Evolutionary conservation across 495 filamentous ascomycete genomes (phyloP), one percentile per base, ranked within the genome.

Genomic region (Zalerion maritima): DNA sequence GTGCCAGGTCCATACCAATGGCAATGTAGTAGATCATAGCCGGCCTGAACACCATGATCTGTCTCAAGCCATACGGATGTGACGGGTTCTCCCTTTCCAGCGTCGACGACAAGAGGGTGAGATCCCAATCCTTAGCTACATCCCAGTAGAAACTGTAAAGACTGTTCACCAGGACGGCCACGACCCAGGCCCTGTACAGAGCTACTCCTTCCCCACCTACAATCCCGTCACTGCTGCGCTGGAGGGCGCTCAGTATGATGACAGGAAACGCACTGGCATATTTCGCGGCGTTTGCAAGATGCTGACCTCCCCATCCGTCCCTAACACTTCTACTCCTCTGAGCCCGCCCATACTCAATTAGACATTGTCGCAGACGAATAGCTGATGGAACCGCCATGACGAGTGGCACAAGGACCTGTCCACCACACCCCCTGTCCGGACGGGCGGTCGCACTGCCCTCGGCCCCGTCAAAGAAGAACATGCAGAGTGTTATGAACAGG

Each of bases 81-180:
- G 77, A 69, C 5, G 58, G 63, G 18, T 66, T 58, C 29, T 55
- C 54, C 18, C 67, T 58, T 19, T 59, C 57, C 14, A 60, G 47
- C 5, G 38, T 35, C 2, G 35, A 30, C 4, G 62, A 51, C 42
- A 96, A 81, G n/a, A 96, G 65, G 0, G 74, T 78, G 22, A 97
- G 62, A 41, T 96, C 89, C 89, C 89, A 97, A 60, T 97, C 89
- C 58, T 81, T 85, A 24, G 82, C 70, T 13, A 96, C 74, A 48
- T 97, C 89, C 89, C 89, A 97, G 62, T 87, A 97, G 64, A 94
- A 94, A 19, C 81, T 85, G 55, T 94, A 97, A 33, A 75, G 58
- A 7, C 78, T 82, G 45, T 96, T 97, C 28, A 89, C 37, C 18
- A 78, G 61, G 15, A 79, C 78, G 25, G 73, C 64, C 6, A 40